These are phyloP conservation scores for Hypoxylon lienhwacheense DNA, from an alignment of 495 filamentous ascomycete genomes.

Conservation along the genomic window DNA sequence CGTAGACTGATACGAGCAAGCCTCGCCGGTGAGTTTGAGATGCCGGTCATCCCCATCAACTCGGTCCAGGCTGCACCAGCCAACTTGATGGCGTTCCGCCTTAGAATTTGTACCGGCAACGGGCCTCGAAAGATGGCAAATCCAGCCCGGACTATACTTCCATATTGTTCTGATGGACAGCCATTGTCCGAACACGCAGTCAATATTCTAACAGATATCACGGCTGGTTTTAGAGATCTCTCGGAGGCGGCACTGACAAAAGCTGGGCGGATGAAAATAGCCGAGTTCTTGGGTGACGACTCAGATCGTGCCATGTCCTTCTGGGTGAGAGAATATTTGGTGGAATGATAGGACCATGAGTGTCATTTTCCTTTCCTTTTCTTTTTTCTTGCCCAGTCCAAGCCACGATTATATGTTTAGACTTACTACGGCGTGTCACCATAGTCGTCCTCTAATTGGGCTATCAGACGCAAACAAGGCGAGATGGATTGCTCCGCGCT, in stretches of 20 bases:
- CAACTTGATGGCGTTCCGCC: constrained; percentile 37
- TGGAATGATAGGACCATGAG: constrained; percentile 23
- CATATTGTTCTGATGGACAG: constrained; percentile 46
- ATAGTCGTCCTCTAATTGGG: not conserved
- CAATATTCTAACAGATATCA: constrained; percentile 55
- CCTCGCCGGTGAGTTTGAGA: constrained; percentile 28
- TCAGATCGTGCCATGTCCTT: constrained; percentile 46
- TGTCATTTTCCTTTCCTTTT: too few relatives aligned
- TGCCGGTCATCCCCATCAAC: constrained; percentile 44
- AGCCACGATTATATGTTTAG: constrained; percentile 9
- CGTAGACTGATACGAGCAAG: constrained; percentile 24
- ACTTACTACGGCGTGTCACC: constrained; percentile 1
- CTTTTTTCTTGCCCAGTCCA: not conserved
- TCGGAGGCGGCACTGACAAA: constrained; percentile 41
- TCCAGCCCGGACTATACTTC: constrained; percentile 45
- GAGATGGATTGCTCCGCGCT: constrained; percentile 11
- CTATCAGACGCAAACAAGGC: not conserved
- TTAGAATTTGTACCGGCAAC: constrained; percentile 23
- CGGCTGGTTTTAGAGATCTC: constrained; percentile 51
- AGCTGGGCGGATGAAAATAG: constrained; percentile 41
- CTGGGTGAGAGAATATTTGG: constrained; percentile 50
- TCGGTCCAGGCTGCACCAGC: constrained; percentile 32
- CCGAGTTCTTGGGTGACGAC: constrained; percentile 42
- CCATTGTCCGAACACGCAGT: constrained; percentile 46
- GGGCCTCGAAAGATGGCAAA: constrained; percentile 13